A percentile compares a stretch with the other conserved stretches of the same genome.
These are phyloP conservation scores for Maudiozyma humilis DNA, from an alignment of 1,139 yeast genomes.

Conservation along the genomic window DNA sequence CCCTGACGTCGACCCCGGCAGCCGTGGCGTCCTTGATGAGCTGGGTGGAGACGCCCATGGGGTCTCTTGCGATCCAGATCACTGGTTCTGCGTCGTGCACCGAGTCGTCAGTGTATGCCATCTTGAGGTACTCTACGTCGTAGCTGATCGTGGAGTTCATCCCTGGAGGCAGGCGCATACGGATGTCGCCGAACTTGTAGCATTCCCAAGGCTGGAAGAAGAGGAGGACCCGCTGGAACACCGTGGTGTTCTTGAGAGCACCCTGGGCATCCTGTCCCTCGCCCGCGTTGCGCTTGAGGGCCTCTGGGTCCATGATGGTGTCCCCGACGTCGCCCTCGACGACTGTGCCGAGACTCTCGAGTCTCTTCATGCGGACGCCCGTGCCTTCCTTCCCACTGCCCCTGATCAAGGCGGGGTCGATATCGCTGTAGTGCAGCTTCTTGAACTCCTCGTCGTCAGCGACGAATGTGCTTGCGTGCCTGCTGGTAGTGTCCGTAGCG, in stretches of 20 bases:
- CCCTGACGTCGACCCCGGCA: slow-evolving; percentile 46
- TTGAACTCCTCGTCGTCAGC: slow-evolving; percentile 23
- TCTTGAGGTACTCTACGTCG: slow-evolving; percentile 30
- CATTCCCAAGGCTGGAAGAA: slow-evolving; percentile 33
- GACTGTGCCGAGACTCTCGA: slow-evolving; percentile 9
- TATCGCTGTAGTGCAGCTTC: slow-evolving; percentile 21
- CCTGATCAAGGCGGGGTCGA: slow-evolving; percentile 6
- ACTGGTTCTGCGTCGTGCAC: slow-evolving; percentile 54
- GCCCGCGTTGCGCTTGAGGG: slow-evolving; percentile 9
- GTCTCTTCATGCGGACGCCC: slow-evolving; percentile 8
- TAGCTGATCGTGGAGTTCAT: slow-evolving; percentile 34
- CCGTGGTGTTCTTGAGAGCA: too few species aligned
- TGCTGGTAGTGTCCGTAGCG: slow-evolving; percentile 2
- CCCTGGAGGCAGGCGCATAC: slow-evolving; percentile 31
- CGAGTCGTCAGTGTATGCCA: slow-evolving; percentile 59
- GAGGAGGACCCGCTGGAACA: slow-evolving; percentile 31
- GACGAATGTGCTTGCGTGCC: slow-evolving; percentile 18
- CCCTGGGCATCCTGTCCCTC: too few species aligned
- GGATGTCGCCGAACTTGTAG: slow-evolving; percentile 30
- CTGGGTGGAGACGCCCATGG: slow-evolving; percentile 57
- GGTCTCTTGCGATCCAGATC: slow-evolving; percentile 64
- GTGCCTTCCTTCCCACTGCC: neutral
- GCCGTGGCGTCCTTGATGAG: slow-evolving; percentile 52
- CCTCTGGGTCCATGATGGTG: slow-evolving; percentile 18
- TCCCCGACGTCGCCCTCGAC: slow-evolving; percentile 22